These are phyloP conservation scores for Fusarium transvaalense DNA, from an alignment of 2,329 filamentous ascomycete species.

Conservation along the genomic window DNA sequence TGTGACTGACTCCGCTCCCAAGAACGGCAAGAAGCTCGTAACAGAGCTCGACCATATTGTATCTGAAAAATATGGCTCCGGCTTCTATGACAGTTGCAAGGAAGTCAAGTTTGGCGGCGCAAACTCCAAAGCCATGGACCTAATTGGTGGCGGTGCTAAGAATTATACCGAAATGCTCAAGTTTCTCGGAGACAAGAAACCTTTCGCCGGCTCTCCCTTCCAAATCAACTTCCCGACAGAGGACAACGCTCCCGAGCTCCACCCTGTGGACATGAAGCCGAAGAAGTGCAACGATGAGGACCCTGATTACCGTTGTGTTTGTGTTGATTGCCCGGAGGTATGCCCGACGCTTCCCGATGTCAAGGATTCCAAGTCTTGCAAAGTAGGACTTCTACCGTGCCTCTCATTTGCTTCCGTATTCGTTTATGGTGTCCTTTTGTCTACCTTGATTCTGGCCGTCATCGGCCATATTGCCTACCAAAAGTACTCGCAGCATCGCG, in stretches of 20 bases:
- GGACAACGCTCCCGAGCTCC: slow-evolving; percentile 77
- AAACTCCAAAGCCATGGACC: slow-evolving; percentile 92
- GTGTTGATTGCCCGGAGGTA: slow-evolving; percentile 88
- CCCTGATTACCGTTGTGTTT: slow-evolving; percentile 87
- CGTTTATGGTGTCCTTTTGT: slow-evolving; percentile 81
- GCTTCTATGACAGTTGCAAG: slow-evolving; percentile 97
- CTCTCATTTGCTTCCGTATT: slow-evolving; percentile 93
- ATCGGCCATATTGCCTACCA: slow-evolving; percentile 82
- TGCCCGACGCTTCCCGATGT: slow-evolving; percentile 86
- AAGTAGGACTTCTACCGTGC: slow-evolving; percentile 90
- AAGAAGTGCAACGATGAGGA: slow-evolving; percentile 94
- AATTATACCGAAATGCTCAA: slow-evolving; percentile 89
- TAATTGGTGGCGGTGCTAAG: slow-evolving; percentile 95
- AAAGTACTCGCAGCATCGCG: slow-evolving; percentile 78
- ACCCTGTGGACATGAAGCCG: slow-evolving; percentile 75
- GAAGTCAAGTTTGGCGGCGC: slow-evolving; percentile 98
- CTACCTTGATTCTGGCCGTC: slow-evolving; percentile 73
- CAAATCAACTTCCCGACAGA: slow-evolving; percentile 91
- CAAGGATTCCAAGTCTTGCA: slow-evolving; percentile 76
- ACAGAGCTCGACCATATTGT: slow-evolving; percentile 92
- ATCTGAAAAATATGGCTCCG: slow-evolving; percentile 83
- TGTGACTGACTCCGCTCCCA: slow-evolving; percentile 79
- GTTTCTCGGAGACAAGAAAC: slow-evolving; percentile 92
- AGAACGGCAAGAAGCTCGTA: slow-evolving; percentile 73
- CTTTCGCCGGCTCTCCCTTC: slow-evolving; percentile 87